phyloP scores from a whole-genome alignment of 2,329 filamentous ascomycete species.

The Penicillium sumatraense region DNA sequence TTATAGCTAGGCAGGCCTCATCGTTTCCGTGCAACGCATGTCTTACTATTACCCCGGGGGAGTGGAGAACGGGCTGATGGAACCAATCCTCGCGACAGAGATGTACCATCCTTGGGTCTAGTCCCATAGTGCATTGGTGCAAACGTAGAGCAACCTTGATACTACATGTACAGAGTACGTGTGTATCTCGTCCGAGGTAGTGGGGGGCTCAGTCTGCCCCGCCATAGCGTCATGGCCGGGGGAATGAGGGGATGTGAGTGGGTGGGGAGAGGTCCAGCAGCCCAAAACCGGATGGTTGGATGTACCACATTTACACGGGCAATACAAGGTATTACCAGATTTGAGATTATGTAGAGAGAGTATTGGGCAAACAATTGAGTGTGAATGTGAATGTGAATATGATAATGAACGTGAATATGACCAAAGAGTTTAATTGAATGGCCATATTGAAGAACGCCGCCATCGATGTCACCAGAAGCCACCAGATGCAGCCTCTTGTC shows the following conservation, averaged over 20 bases:
- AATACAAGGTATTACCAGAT: conserved; percentile 23
- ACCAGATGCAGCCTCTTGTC: background rate
- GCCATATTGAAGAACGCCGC: background rate
- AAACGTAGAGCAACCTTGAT: conserved; percentile 2
- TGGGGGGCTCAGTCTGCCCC: conserved; percentile 13
- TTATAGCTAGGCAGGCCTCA: conserved; percentile 12
- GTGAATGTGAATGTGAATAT: background rate
- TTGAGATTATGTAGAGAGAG: too few relatives aligned
- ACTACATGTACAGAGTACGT: too few relatives aligned
- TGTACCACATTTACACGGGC: conserved; percentile 8
- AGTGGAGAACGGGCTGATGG: conserved; percentile 20
- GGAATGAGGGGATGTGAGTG: conserved; percentile 8
- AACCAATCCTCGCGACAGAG: conserved; percentile 11
- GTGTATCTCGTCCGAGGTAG: conserved; percentile 13
- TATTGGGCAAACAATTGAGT: too few relatives aligned
- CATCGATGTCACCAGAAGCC: conserved; percentile 21
- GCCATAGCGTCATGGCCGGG: conserved; percentile 29
- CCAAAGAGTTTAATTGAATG: background rate
- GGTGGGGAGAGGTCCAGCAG: background rate
- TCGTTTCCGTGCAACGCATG: conserved; percentile 10
- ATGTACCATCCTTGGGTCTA: conserved; percentile 4
- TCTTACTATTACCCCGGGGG: conserved; percentile 9
- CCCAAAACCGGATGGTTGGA: conserved; percentile 1
- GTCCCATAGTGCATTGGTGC: conserved; percentile 3
- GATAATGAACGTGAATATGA: background rate